Evolutionary conservation across 2,329 filamentous ascomycete species (phyloP).

Genomic region (Incumbomyces delicatus): DNA sequence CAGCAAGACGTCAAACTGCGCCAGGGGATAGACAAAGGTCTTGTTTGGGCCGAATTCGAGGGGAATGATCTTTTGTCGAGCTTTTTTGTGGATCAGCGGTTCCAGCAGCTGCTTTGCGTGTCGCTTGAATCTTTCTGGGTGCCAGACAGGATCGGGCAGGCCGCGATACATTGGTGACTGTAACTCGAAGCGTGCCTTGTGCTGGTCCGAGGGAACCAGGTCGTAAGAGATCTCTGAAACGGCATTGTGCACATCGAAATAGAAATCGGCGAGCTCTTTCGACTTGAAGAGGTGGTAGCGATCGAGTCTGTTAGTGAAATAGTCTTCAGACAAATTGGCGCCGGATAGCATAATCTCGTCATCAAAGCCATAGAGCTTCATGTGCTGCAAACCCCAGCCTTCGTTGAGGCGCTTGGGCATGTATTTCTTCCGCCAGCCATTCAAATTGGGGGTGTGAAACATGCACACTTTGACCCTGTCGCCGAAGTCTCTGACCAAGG

Average conservation of each 20-base stretch:
- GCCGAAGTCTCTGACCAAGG: constrained; percentile 78
- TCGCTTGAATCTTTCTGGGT: constrained; percentile 47
- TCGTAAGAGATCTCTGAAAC: constrained; percentile 74
- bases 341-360: constrained; percentile 93
- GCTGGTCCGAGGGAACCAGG: constrained; percentile 49
- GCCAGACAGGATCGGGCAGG: constrained; percentile 20
- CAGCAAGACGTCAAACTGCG: constrained; percentile 80
- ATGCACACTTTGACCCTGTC: constrained; percentile 85
- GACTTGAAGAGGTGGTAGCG: constrained; percentile 87
- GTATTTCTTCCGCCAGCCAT: constrained; percentile 70
- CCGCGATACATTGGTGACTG: constrained; percentile 18
- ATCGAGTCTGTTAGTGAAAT: constrained; percentile 93
- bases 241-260: constrained; percentile 63
- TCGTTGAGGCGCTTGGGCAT: constrained; percentile 90
- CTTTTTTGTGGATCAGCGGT: constrained; percentile 49
- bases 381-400: constrained; percentile 95
- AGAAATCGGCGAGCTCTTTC: constrained; percentile 70
- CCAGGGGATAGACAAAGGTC: constrained; percentile 74
- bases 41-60: constrained; percentile 34
- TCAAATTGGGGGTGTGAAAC: constrained; percentile 96
- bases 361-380: constrained; percentile 96
- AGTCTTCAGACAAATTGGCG: constrained; percentile 84
- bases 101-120: constrained; percentile 58
- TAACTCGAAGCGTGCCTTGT: constrained; percentile 49
- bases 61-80: constrained; percentile 20